phyloP scores from a whole-genome alignment of 1,284 basidiomycete species.

The Leccinum pallidistipes region DNA sequence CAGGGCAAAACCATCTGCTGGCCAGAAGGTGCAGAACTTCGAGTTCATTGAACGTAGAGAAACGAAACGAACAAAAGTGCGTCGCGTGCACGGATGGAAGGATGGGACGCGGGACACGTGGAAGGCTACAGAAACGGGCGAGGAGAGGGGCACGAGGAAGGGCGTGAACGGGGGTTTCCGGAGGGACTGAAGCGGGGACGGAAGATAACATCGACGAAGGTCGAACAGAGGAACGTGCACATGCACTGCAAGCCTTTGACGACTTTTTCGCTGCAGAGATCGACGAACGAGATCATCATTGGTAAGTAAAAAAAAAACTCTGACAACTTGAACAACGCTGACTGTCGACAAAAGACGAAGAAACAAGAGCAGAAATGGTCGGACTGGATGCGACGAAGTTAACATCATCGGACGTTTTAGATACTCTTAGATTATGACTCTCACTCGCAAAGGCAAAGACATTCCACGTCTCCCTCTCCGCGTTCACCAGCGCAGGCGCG shows the following conservation, averaged over 20 bases:
- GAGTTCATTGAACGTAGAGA: slow-evolving; percentile 8
- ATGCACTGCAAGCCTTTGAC: slow-evolving; percentile 55
- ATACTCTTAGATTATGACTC: not conserved
- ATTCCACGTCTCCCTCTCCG: slow-evolving; percentile 70
- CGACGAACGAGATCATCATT: slow-evolving; percentile 30
- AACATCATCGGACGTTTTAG: not conserved
- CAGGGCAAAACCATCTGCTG: slow-evolving; percentile 90
- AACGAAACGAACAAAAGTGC: too few relatives aligned
- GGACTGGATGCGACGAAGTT: slow-evolving; percentile 27
- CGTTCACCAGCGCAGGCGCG: slow-evolving; percentile 49
- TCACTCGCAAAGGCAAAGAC: slow-evolving; percentile 55
- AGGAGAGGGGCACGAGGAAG: slow-evolving; percentile 48
- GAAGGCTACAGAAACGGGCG: slow-evolving; percentile 47
- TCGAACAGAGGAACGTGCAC: slow-evolving; percentile 43
- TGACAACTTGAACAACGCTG: slow-evolving; percentile 1
- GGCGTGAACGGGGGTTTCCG: slow-evolving; percentile 40
- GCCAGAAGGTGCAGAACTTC: slow-evolving; percentile 57
- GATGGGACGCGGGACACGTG: slow-evolving; percentile 43
- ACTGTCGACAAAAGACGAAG: slow-evolving; percentile 12
- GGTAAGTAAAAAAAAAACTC: slow-evolving; percentile 22
- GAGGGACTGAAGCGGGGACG: slow-evolving; percentile 46
- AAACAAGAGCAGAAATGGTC: slow-evolving; percentile 30
- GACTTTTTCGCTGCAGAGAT: slow-evolving; percentile 49
- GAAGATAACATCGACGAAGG: slow-evolving; percentile 39
- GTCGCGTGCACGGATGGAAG: slow-evolving; percentile 34